Conservation (phyloP, 176 grass and related monocot genomes). For the Aegilops longissima region DNA sequence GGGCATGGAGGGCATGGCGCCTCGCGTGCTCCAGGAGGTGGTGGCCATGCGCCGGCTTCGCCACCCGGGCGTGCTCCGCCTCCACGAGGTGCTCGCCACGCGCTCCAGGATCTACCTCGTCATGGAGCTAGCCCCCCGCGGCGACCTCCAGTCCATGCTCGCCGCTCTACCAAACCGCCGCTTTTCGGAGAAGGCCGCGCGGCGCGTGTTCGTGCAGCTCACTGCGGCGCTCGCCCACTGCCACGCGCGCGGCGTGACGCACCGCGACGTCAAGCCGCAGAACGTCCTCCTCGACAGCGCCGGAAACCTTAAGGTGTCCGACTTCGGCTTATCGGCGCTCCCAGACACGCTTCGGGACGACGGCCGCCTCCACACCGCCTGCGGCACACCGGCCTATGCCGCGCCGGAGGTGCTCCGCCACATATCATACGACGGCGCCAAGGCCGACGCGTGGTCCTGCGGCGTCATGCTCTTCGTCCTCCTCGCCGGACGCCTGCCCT, state of each 20-base stretch:
- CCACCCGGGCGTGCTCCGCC: constrained; percentile 72
- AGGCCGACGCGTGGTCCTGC: constrained; percentile 90
- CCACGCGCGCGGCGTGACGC: constrained; percentile 68
- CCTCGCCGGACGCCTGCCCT: constrained; percentile 60
- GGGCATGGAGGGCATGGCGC: constrained; percentile 40
- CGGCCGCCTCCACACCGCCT: constrained; percentile 58
- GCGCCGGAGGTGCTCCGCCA: constrained; percentile 75
- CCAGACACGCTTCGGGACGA: constrained; percentile 37
- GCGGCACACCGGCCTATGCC: constrained; percentile 69
- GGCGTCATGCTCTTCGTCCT: constrained; percentile 85
- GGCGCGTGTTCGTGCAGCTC: constrained; percentile 70
- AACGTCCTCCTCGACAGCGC: constrained; percentile 63
- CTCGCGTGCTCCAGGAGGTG: constrained; percentile 59
- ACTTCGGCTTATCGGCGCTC: constrained; percentile 77
- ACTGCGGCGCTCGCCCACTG: constrained; percentile 57
- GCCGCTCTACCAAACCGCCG: constrained; percentile 39
- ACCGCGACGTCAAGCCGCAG: constrained; percentile 83
- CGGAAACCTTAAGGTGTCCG: constrained; percentile 64
- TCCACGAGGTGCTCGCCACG: constrained; percentile 78
- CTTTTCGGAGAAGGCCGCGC: constrained; percentile 41
- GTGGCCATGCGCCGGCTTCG: constrained; percentile 70
- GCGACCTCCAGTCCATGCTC: constrained; percentile 52
- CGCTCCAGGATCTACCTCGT: constrained; percentile 67
- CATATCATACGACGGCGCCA: constrained; percentile 70
- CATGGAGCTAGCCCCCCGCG: constrained; percentile 69